These are phyloP conservation scores for Ceratocystis smalleyi DNA, from an alignment of 2,329 filamentous ascomycete genomes.

Conservation along the genomic window DNA sequence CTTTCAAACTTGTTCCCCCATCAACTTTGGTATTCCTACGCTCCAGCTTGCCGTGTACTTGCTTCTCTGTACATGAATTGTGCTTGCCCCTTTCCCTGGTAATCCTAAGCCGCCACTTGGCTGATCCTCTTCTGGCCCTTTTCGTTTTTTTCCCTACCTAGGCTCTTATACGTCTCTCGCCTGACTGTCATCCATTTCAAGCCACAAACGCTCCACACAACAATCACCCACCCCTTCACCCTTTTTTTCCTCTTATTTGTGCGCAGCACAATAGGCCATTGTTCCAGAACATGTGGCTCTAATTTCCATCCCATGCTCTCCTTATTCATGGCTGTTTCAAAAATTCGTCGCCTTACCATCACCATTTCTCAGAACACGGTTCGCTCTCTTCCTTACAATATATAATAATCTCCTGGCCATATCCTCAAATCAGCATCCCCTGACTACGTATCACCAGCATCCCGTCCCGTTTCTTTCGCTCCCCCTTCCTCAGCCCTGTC, in stretches of 20 bases:
- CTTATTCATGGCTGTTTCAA: constrained; percentile 6
- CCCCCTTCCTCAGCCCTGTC: background rate
- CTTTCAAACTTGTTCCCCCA: too few relatives aligned
- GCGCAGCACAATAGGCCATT: constrained; percentile 1
- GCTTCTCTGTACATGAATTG: too few relatives aligned
- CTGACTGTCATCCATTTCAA: background rate
- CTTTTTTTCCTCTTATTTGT: constrained; percentile 1
- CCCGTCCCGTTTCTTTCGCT: background rate
- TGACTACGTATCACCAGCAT: background rate
- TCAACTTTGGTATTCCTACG: too few relatives aligned
- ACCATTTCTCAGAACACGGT: constrained; percentile 8
- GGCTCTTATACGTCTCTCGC: background rate
- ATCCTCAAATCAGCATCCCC: background rate
- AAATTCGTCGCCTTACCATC: constrained; percentile 1
- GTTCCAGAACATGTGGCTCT: constrained; percentile 4
- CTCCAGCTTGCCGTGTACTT: background rate
- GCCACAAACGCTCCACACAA: background rate
- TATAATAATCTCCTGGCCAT: background rate
- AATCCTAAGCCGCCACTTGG: background rate
- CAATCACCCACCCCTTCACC: background rate
- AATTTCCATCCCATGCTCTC: constrained; percentile 4
- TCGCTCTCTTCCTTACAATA: background rate
- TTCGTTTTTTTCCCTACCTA: too few relatives aligned
- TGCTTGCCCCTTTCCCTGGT: background rate
- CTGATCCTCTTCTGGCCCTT: background rate